Evolutionary conservation across 257 asterid species (phyloP).

Genomic region (Salvia miltiorrhiza): DNA sequence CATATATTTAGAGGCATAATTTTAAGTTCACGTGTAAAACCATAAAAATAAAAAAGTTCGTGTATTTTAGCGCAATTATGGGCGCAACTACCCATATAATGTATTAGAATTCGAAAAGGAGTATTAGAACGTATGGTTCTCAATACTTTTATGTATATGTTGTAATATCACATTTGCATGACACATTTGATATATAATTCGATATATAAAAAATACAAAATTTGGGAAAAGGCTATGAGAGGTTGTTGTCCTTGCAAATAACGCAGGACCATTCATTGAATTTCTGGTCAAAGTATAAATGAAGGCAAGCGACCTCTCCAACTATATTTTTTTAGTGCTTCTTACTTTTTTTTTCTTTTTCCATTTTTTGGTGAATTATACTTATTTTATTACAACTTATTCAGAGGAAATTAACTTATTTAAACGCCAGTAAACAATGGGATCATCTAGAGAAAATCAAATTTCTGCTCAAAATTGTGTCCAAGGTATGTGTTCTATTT

Average conservation of each 20-base stretch:
- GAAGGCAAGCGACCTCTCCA: not conserved
- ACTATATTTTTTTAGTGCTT: not conserved
- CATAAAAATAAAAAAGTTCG: too few species aligned
- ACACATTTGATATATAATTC: not conserved
- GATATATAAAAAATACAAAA: not conserved
- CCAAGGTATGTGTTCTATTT: slow-evolving; percentile 7
- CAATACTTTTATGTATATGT: too few species aligned
- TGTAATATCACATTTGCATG: too few species aligned
- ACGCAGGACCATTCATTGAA: slow-evolving; percentile 9
- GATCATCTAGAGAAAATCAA: slow-evolving; percentile 1
- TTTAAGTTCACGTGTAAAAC: too few species aligned
- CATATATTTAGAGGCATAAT: too few species aligned
- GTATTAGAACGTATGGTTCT: too few species aligned
- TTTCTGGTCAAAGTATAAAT: not conserved
- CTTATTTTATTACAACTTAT: not conserved
- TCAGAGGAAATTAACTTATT: not conserved
- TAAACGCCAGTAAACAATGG: slow-evolving; percentile 6
- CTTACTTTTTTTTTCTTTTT: not conserved
- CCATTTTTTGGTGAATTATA: not conserved
- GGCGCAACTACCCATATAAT: too few species aligned
- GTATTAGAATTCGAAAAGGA: too few species aligned
- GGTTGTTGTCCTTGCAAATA: not conserved
- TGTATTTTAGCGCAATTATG: too few species aligned
- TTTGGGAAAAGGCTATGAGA: not conserved
- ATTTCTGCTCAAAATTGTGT: slow-evolving; percentile 22